Percentiles rank a stretch among this genome's conserved stretches.
phyloP scores from a whole-genome alignment of 164 flowering plant species.

The Echeveria elegans region DNA sequence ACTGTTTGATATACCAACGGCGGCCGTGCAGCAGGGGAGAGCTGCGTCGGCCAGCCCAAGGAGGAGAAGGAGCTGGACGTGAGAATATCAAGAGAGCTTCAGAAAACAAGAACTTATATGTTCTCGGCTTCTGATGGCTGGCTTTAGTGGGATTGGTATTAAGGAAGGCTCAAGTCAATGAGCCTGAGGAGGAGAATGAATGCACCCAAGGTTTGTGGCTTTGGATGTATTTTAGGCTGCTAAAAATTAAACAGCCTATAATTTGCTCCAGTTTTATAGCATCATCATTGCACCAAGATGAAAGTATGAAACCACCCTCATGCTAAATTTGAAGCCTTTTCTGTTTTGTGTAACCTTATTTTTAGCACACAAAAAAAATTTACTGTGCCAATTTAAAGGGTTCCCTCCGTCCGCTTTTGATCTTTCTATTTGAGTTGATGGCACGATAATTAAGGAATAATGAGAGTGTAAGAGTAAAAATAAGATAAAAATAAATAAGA shows the following conservation, averaged over 20 bases:
- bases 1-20: too few relatives aligned
- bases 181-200: not conserved
- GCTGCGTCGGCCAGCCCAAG: conserved; percentile 1
- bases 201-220: not conserved
- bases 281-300: not conserved
- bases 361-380: too few relatives aligned
- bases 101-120: not conserved
- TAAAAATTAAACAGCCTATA: not conserved
- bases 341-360: not conserved
- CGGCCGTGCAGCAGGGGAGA: not conserved
- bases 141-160: too few relatives aligned
- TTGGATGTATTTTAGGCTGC: not conserved
- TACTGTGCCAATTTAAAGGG: too few relatives aligned
- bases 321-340: not conserved
- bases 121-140: not conserved
- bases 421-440: too few relatives aligned
- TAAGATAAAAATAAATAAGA: too few relatives aligned
- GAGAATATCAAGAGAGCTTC: not conserved
- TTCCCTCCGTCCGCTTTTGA: too few relatives aligned
- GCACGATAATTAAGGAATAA: too few relatives aligned
- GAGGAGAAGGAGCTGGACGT: not conserved
- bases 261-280: not conserved
- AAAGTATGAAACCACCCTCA: not conserved
- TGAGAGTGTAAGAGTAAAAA: too few relatives aligned
- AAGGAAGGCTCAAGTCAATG: too few relatives aligned